phyloP scores from a whole-genome alignment of 345 rosid species.

The Ricinus communis region DNA sequence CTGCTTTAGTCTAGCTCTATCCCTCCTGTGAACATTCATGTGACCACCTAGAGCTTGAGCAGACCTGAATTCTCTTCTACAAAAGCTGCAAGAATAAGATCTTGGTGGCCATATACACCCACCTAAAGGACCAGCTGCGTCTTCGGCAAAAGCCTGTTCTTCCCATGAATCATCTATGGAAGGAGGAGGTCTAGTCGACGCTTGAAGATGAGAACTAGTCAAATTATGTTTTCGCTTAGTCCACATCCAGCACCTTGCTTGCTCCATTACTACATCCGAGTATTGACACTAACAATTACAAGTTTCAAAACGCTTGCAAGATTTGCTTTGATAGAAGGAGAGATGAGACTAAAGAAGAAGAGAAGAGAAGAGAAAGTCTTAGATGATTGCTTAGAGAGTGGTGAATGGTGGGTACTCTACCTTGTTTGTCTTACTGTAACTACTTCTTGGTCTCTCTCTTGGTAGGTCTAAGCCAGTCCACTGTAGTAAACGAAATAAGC shows the following conservation, averaged over 20 bases:
- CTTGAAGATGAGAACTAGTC: slow-evolving; percentile 35
- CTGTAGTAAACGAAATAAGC: slow-evolving; percentile 9
- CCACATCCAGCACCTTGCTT: slow-evolving; percentile 53
- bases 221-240: slow-evolving; percentile 38
- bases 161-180: slow-evolving; percentile 53
- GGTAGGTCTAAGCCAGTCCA: slow-evolving; percentile 19
- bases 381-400: slow-evolving; percentile 28
- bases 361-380: not conserved
- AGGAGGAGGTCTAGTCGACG: slow-evolving; percentile 18
- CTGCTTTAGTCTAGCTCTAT: slow-evolving; percentile 32
- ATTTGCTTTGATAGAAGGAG: not conserved
- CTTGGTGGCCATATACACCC: slow-evolving; percentile 40
- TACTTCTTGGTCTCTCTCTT: slow-evolving; percentile 23
- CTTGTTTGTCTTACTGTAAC: slow-evolving; percentile 32
- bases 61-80: slow-evolving; percentile 31
- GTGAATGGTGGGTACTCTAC: slow-evolving; percentile 48
- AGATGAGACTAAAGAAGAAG: not conserved
- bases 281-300: not conserved
- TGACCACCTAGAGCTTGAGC: slow-evolving; percentile 41
- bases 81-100: slow-evolving; percentile 36
- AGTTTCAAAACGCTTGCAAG: not conserved
- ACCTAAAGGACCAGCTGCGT: slow-evolving; percentile 28
- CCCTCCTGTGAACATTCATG: slow-evolving; percentile 38
- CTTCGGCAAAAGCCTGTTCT: slow-evolving; percentile 40
- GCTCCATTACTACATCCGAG: slow-evolving; percentile 31